Conservation (phyloP, 2,329 filamentous ascomycete genomes). For the Colletotrichum kahawae region DNA sequence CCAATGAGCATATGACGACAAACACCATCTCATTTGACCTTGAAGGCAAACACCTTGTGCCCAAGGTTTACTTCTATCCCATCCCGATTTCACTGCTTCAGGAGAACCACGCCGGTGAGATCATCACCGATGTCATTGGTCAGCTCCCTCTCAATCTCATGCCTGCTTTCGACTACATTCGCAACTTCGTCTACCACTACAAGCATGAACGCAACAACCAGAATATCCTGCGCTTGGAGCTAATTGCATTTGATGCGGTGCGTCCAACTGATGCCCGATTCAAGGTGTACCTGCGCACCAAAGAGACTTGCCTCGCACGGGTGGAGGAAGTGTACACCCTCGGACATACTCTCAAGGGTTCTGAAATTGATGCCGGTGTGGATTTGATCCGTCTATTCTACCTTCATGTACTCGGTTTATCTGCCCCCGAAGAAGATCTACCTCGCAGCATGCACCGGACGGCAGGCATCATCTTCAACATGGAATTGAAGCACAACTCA, state of each 20-base stretch:
- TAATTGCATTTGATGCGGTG: conserved; percentile 39
- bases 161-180: conserved; percentile 23
- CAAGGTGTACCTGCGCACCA: conserved; percentile 40
- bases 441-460: conserved; percentile 32
- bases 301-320: conserved; percentile 32
- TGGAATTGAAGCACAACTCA: conserved; percentile 30
- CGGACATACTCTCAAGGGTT: conserved; percentile 19
- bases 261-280: conserved; percentile 31
- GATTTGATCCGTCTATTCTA: conserved; percentile 24
- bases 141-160: conserved; percentile 3
- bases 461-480: conserved; percentile 37
- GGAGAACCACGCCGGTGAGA: conserved; percentile 1
- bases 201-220: conserved; percentile 1
- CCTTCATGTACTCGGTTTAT: conserved; percentile 19
- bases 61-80: conserved; percentile 33
- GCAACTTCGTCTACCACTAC: conserved; percentile 1
- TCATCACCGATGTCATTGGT: conserved; percentile 2
- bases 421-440: conserved; percentile 20
- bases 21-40: conserved; percentile 29
- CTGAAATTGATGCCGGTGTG: conserved; percentile 16
- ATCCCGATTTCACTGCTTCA: conserved; percentile 16
- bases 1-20: conserved; percentile 13
- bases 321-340: conserved; percentile 30
- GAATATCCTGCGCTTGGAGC: conserved; percentile 16
- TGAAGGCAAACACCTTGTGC: conserved; percentile 9